Conservation (phyloP, 2,329 filamentous ascomycete species). For the Grosmannia serpens region DNA sequence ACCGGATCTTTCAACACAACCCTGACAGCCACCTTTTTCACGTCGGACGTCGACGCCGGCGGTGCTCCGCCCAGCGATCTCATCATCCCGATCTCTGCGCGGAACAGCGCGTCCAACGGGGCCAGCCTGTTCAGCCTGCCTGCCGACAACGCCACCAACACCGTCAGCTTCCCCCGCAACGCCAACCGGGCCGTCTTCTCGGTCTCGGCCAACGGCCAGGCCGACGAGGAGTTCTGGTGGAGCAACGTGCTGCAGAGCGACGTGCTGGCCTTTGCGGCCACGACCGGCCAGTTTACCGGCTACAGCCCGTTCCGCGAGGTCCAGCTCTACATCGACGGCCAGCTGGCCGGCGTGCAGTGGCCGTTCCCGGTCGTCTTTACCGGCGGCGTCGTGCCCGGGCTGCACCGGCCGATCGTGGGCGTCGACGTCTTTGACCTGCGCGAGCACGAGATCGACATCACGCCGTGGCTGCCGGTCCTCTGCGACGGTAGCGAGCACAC, state of each 20-base stretch:
- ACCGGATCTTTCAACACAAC: slow-evolving; percentile 65
- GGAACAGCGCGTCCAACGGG: slow-evolving; percentile 31
- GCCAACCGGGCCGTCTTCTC: slow-evolving; percentile 59
- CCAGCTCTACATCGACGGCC: slow-evolving; percentile 62
- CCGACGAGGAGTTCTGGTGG: slow-evolving; percentile 77
- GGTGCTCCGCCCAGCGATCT: slow-evolving; percentile 43
- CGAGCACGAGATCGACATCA: slow-evolving; percentile 74
- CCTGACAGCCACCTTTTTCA: slow-evolving; percentile 61
- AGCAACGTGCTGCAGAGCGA: slow-evolving; percentile 58
- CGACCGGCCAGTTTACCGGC: slow-evolving; percentile 48
- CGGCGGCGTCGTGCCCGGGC: slow-evolving; percentile 62
- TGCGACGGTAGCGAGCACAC: slow-evolving; percentile 53
- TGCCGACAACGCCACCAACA: slow-evolving; percentile 44
- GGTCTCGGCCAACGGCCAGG: slow-evolving; percentile 67
- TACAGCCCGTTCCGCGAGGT: slow-evolving; percentile 68
- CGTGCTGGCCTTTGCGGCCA: slow-evolving; percentile 43
- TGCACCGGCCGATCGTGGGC: slow-evolving; percentile 70
- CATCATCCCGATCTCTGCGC: slow-evolving; percentile 56
- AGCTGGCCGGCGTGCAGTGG: slow-evolving; percentile 64
- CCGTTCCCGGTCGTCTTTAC: slow-evolving; percentile 77
- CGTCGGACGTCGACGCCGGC: slow-evolving; percentile 24
- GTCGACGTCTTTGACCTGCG: slow-evolving; percentile 68
- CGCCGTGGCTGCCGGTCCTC: slow-evolving; percentile 60
- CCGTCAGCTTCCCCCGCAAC: slow-evolving; percentile 52
- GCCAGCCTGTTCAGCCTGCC: slow-evolving; percentile 61